These are phyloP conservation scores for Venturia effusa DNA, from an alignment of 2,329 filamentous ascomycete species.

Conservation along the genomic window DNA sequence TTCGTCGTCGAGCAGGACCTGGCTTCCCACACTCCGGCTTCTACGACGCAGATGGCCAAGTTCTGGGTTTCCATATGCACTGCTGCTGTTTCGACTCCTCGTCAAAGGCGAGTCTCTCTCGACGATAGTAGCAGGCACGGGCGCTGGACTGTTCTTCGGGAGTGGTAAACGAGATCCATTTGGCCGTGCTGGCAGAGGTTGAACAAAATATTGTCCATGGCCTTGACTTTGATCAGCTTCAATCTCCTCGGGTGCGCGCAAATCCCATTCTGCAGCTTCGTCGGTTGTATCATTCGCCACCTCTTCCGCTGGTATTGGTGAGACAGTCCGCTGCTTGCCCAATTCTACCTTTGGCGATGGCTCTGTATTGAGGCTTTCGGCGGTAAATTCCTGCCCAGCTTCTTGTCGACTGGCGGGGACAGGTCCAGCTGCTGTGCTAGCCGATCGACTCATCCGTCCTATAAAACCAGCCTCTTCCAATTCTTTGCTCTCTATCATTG, in stretches of 20 bases:
- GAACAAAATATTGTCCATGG: conserved; percentile 4
- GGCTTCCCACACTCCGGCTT: conserved; percentile 54
- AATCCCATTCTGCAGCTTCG: conserved; percentile 53
- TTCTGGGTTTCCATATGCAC: conserved; percentile 32
- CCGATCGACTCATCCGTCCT: conserved; percentile 17
- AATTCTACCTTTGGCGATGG: conserved; percentile 9
- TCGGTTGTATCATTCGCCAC: conserved; percentile 30
- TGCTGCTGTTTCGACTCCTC: conserved; percentile 47
- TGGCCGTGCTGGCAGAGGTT: conserved; percentile 22
- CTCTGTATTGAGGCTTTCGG: conserved; percentile 18
- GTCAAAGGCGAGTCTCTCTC: conserved; percentile 62
- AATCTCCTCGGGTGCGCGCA: conserved; percentile 68
- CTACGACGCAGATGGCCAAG: conserved; percentile 55
- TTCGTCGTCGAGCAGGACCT: conserved; percentile 40
- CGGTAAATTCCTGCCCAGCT: conserved; percentile 8
- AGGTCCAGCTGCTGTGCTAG: conserved; percentile 16
- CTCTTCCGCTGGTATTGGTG: conserved; percentile 29
- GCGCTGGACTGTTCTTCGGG: conserved; percentile 66
- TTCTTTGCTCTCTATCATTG: conserved; percentile 69
- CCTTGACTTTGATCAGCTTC: conserved; percentile 38
- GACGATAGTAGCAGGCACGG: conserved; percentile 59
- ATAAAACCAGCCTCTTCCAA: conserved; percentile 67
- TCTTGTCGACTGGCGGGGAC: conserved; percentile 1
- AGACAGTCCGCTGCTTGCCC: conserved; percentile 20
- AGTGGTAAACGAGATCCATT: conserved; percentile 76